Evolutionary conservation across 2,329 filamentous ascomycete species (phyloP).

Genomic region (Camillea tinctor): DNA sequence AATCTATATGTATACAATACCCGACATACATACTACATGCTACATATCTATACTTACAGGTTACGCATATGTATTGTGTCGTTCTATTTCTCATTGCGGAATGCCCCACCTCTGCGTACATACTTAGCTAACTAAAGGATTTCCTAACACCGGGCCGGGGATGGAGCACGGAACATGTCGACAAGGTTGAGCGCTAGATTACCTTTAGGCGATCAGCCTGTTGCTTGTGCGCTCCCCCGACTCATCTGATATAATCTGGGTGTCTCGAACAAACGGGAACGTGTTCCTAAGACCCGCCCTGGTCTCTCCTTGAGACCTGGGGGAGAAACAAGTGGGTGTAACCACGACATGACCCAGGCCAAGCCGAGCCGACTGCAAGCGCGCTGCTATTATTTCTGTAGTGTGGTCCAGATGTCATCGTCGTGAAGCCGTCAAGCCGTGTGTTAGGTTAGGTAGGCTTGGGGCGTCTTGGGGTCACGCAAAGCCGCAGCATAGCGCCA

Average conservation of each 20-base stretch:
- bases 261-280: neutral
- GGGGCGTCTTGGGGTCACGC: slow-evolving; percentile 7
- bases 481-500: slow-evolving; percentile 8
- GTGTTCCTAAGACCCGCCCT: neutral
- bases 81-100: neutral
- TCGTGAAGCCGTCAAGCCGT: too few species aligned
- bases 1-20: too few species aligned
- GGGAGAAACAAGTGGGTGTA: neutral
- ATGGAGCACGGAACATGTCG: neutral
- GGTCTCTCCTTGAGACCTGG: neutral
- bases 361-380: slow-evolving; percentile 18
- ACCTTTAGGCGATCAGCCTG: neutral
- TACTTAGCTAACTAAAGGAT: too few species aligned
- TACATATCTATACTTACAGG: too few species aligned
- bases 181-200: neutral
- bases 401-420: too few species aligned
- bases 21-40: too few species aligned
- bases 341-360: slow-evolving; percentile 5
- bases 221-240: neutral
- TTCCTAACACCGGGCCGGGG: neutral
- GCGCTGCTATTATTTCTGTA: too few species aligned
- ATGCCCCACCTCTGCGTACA: neutral
- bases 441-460: neutral
- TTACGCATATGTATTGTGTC: neutral
- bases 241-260: neutral